Percentiles rank a stretch among this genome's conserved stretches.
Evolutionary conservation across 495 filamentous ascomycete genomes (phyloP).

Genomic region (Hyaloscypha finlandica): DNA sequence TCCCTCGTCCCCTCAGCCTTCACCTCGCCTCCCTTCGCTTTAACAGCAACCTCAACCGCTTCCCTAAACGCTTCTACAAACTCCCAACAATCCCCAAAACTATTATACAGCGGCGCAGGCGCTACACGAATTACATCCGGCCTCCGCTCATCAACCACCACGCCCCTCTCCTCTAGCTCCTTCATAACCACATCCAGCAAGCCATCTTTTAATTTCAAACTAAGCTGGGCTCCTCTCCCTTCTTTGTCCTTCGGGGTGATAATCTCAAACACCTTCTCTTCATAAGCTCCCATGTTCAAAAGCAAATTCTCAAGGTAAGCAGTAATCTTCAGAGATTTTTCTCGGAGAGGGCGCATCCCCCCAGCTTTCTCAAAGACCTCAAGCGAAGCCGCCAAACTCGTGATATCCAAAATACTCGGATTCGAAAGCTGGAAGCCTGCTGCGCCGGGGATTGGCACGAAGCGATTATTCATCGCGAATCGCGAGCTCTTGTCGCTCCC

Average conservation of each 20-base stretch:
- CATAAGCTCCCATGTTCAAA: conserved; percentile 42
- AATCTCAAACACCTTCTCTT: conserved; percentile 57
- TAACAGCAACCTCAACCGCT: conserved; percentile 45
- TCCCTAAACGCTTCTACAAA: conserved; percentile 68
- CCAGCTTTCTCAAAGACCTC: conserved; percentile 75
- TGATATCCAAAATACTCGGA: conserved; percentile 65
- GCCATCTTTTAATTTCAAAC: conserved; percentile 65
- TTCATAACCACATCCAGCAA: conserved; percentile 71
- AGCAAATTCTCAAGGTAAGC: conserved; percentile 77
- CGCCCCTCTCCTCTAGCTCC: conserved; percentile 64
- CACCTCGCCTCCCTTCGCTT: conserved; percentile 10
- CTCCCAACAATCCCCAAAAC: conserved; percentile 72
- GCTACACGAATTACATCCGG: conserved; percentile 93
- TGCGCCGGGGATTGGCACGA: conserved; percentile 70
- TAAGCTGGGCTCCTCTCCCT: conserved; percentile 85
- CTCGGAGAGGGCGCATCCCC: conserved; percentile 66
- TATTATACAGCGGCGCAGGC: conserved; percentile 89
- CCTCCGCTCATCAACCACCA: conserved; percentile 86
- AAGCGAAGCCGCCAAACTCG: conserved; percentile 73
- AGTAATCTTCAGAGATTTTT: conserved; percentile 76
- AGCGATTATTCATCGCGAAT: conserved; percentile 79
- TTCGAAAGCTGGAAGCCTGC: conserved; percentile 72
- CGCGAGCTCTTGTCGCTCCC: conserved; percentile 74
- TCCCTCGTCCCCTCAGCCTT: conserved; percentile 8
- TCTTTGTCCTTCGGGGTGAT: conserved; percentile 76